A percentile compares a stretch with the other conserved stretches of the same genome.
phyloP scores from a whole-genome alignment of 1,139 yeast species.

The Hansenula lynferdii region DNA sequence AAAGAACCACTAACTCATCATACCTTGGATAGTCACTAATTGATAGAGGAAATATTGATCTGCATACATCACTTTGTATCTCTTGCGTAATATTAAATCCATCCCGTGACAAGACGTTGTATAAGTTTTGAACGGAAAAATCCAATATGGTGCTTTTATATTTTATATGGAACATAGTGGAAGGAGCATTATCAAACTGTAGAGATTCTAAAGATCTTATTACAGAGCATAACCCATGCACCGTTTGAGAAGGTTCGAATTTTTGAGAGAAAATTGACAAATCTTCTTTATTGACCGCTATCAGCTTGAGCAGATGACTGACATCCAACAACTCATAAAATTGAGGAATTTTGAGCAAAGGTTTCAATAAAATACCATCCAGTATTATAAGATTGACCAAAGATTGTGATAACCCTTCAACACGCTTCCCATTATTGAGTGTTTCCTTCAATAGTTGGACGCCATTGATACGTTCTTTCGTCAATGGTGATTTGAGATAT shows the following conservation, averaged over 20 bases:
- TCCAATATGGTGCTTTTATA: slow-evolving; percentile 19
- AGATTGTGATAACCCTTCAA: slow-evolving; percentile 7
- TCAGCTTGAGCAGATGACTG: slow-evolving; percentile 23
- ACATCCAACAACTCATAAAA: slow-evolving; percentile 25
- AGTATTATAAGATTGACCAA: slow-evolving; percentile 21
- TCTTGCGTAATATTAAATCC: background rate
- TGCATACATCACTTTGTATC: slow-evolving; percentile 7
- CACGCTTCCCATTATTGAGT: background rate
- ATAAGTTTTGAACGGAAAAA: slow-evolving; percentile 15
- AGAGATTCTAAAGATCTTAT: slow-evolving; percentile 13
- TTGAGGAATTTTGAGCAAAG: slow-evolving; percentile 18
- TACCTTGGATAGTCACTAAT: slow-evolving; percentile 23
- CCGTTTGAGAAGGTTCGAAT: slow-evolving; percentile 7
- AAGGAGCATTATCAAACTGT: slow-evolving; percentile 19
- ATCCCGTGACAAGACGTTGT: slow-evolving; percentile 7
- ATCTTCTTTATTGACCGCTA: slow-evolving; percentile 25
- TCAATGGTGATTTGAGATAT: slow-evolving; percentile 14
- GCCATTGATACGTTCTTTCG: slow-evolving; percentile 20
- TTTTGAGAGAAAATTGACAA: slow-evolving; percentile 11
- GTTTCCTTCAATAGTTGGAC: slow-evolving; percentile 5
- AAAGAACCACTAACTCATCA: slow-evolving; percentile 20
- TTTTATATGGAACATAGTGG: slow-evolving; percentile 24
- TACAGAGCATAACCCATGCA: slow-evolving; percentile 9
- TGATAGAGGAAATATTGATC: slow-evolving; percentile 18
- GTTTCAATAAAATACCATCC: slow-evolving; percentile 25